Evolutionary conservation across 176 grass and related monocot species (phyloP).

Genomic region (Thalia dealbata): DNA sequence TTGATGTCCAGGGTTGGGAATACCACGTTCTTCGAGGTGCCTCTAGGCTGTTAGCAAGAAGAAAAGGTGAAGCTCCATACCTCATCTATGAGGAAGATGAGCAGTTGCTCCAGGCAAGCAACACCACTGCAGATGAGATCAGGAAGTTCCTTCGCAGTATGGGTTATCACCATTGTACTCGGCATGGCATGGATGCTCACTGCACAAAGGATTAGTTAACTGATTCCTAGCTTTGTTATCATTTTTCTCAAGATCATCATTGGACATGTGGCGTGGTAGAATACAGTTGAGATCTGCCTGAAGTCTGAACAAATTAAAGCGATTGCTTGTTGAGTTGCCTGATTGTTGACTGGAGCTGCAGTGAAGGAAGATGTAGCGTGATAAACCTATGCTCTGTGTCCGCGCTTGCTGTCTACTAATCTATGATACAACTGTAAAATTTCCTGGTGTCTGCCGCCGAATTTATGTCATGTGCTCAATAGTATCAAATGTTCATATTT

Average conservation of each 20-base stretch:
- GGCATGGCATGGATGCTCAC: constrained; percentile 57
- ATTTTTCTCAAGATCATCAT: background rate
- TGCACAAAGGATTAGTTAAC: constrained; percentile 53
- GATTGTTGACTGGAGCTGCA: background rate
- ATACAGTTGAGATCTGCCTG: background rate
- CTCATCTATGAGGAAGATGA: constrained; percentile 95
- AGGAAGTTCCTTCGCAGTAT: constrained; percentile 69
- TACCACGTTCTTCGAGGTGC: constrained; percentile 75
- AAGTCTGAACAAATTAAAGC: background rate
- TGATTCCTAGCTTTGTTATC: background rate
- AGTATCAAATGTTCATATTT: too few relatives aligned
- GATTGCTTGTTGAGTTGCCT: background rate
- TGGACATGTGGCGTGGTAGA: background rate
- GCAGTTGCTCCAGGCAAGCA: constrained; percentile 66
- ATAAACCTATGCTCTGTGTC: background rate
- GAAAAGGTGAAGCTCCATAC: constrained; percentile 72
- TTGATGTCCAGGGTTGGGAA: constrained; percentile 96
- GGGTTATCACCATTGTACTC: constrained; percentile 57
- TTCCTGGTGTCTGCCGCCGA: background rate
- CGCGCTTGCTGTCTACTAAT: background rate
- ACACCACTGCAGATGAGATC: constrained; percentile 59
- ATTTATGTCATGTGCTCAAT: too few relatives aligned
- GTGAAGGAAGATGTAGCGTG: background rate
- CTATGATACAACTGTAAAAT: background rate
- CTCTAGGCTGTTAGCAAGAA: constrained; percentile 48